phyloP scores from a whole-genome alignment of 2,329 filamentous ascomycete genomes.

The Colletotrichum sp. region DNA sequence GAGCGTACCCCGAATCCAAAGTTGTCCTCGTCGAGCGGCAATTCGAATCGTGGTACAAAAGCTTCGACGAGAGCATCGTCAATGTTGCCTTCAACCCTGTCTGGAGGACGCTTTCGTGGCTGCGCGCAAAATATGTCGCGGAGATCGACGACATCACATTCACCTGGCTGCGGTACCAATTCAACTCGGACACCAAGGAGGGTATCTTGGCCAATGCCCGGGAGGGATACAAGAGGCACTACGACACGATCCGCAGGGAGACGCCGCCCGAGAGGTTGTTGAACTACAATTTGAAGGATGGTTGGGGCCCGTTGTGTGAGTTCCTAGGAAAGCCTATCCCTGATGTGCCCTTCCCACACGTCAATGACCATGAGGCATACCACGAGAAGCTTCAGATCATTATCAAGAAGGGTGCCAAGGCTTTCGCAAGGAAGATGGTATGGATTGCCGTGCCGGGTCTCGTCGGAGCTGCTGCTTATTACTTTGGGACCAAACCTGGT shows the following conservation, averaged over 20 bases:
- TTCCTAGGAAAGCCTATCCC: slow-evolving; percentile 39
- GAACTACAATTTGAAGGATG: slow-evolving; percentile 27
- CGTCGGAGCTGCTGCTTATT: background rate
- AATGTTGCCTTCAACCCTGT: slow-evolving; percentile 26
- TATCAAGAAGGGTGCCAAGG: background rate
- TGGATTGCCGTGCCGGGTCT: background rate
- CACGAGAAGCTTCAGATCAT: background rate
- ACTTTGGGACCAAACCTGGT: background rate
- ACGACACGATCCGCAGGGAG: background rate
- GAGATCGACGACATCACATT: slow-evolving; percentile 17
- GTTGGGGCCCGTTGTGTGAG: slow-evolving; percentile 40
- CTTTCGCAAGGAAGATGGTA: background rate
- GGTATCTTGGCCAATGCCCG: slow-evolving; percentile 18
- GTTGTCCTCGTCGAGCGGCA: slow-evolving; percentile 39
- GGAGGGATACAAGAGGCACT: background rate
- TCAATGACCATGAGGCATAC: slow-evolving; percentile 12
- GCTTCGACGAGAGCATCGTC: slow-evolving; percentile 27
- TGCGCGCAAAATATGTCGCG: slow-evolving; percentile 23
- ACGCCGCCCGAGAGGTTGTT: slow-evolving; percentile 2
- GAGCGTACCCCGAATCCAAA: slow-evolving; percentile 46
- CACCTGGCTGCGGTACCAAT: slow-evolving; percentile 31
- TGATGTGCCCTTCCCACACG: slow-evolving; percentile 23
- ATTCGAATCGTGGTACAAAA: slow-evolving; percentile 30
- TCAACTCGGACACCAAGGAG: background rate
- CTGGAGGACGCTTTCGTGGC: slow-evolving; percentile 24